These are phyloP conservation scores for Chrysoporthe austroafricana DNA, from an alignment of 2,329 filamentous ascomycete genomes.

Conservation along the genomic window DNA sequence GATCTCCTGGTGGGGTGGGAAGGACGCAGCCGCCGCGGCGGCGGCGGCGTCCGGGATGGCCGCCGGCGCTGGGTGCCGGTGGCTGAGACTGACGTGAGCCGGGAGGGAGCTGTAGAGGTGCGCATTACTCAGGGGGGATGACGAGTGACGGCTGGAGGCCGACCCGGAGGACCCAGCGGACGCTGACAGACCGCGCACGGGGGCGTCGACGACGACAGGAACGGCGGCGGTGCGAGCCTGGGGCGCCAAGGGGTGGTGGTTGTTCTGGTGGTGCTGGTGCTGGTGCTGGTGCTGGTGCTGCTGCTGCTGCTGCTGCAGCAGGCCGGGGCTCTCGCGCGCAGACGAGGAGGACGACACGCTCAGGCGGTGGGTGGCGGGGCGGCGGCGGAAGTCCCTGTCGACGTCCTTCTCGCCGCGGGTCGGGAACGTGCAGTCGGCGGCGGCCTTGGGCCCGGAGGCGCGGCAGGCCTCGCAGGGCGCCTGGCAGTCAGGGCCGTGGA, in stretches of 20 bases:
- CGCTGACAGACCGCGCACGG: constrained; percentile 7
- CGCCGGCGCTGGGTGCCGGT: constrained; percentile 14
- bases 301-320: background rate
- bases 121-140: constrained; percentile 9
- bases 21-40: background rate
- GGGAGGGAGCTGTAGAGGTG: constrained; percentile 11
- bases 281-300: too few species aligned
- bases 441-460: constrained; percentile 24
- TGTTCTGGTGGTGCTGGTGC: too few species aligned
- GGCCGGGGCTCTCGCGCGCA: constrained; percentile 15
- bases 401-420: constrained; percentile 27
- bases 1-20: constrained; percentile 35
- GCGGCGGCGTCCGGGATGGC: constrained; percentile 2
- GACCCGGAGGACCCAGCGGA: constrained; percentile 2
- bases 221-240: background rate
- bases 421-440: constrained; percentile 25
- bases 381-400: constrained; percentile 27
- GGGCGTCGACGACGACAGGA: constrained; percentile 23
- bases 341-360: constrained; percentile 26
- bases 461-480: constrained; percentile 28
- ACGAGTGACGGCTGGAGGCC: background rate
- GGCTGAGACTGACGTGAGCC: constrained; percentile 12
- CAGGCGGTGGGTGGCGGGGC: constrained; percentile 21
- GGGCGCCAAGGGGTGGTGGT: too few species aligned
- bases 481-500: constrained; percentile 26